A percentile compares a stretch with the other conserved stretches of the same genome.
phyloP scores from a whole-genome alignment of 306 rosid species.

The Oxytropis ochrocephala region DNA sequence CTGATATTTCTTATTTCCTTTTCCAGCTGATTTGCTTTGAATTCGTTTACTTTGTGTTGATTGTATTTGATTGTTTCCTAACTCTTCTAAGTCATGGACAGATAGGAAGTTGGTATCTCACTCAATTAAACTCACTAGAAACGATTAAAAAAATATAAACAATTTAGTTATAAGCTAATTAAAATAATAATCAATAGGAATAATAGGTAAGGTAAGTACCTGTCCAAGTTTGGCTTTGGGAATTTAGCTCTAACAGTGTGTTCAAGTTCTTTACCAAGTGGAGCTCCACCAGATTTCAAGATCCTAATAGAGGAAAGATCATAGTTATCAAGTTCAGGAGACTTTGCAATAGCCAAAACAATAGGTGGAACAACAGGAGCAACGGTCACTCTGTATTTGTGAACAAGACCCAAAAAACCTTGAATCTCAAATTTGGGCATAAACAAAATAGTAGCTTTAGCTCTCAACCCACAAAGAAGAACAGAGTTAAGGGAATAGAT shows the following conservation, averaged over 20 bases:
- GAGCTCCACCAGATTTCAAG: conserved; percentile 67
- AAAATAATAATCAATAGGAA: too few relatives aligned
- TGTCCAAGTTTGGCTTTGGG: conserved; percentile 58
- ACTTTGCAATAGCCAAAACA: conserved; percentile 47
- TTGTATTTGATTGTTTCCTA: too few relatives aligned
- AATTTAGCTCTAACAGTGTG: conserved; percentile 51
- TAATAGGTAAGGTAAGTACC: conserved; percentile 18
- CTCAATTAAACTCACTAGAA: too few relatives aligned
- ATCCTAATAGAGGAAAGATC: conserved; percentile 62
- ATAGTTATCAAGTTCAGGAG: conserved; percentile 23
- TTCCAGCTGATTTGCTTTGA: too few relatives aligned
- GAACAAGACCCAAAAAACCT: conserved; percentile 31
- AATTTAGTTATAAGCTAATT: too few relatives aligned
- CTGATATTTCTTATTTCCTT: too few relatives aligned
- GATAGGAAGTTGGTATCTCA: too few relatives aligned
- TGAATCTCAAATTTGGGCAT: conserved; percentile 54
- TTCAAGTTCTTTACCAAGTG: conserved; percentile 75
- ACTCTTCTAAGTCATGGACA: too few relatives aligned
- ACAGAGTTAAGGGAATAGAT: conserved; percentile 53
- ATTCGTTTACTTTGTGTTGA: too few relatives aligned
- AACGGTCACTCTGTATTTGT: conserved; percentile 40
- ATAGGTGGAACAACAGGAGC: conserved; percentile 76
- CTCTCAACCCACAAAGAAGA: conserved; percentile 57
- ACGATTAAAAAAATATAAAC: too few relatives aligned
- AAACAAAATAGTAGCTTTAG: conserved; percentile 54